A percentile compares a stretch with the other conserved stretches of the same genome.
These are phyloP conservation scores for Sugiyamaella marilandica DNA, from an alignment of 805 yeast genomes.

Conservation along the genomic window DNA sequence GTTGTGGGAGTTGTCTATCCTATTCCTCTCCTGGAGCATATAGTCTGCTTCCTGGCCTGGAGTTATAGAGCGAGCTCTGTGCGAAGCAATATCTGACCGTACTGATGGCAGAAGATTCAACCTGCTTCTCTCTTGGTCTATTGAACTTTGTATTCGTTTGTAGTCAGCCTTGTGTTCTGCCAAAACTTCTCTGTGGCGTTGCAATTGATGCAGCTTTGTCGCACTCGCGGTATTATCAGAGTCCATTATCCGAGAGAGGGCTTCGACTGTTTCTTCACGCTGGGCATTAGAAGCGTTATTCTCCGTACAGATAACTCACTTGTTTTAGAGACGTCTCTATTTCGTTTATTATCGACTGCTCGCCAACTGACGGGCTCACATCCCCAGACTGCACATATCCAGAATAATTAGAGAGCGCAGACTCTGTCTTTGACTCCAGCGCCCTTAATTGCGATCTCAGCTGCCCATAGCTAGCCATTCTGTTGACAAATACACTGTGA, in stretches of 20 bases:
- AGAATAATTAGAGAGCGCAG: constrained; percentile 49
- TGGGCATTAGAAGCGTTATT: constrained; percentile 17
- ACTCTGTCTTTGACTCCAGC: constrained; percentile 64
- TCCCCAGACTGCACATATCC: constrained; percentile 50
- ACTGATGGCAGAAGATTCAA: constrained; percentile 70
- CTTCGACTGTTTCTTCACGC: constrained; percentile 50
- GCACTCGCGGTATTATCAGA: constrained; percentile 53
- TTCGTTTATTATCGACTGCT: constrained; percentile 40
- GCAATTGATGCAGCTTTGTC: constrained; percentile 72
- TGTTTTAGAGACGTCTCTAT: constrained; percentile 50
- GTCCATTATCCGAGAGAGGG: constrained; percentile 52
- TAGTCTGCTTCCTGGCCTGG: constrained; percentile 55
- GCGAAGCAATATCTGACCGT: constrained; percentile 69
- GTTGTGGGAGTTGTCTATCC: constrained; percentile 67
- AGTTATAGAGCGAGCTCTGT: constrained; percentile 38
- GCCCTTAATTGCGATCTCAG: constrained; percentile 63
- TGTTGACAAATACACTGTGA: neutral
- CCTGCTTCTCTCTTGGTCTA: constrained; percentile 71
- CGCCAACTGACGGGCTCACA: constrained; percentile 46
- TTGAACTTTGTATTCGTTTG: constrained; percentile 50
- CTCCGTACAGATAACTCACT: constrained; percentile 24
- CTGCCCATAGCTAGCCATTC: constrained; percentile 52
- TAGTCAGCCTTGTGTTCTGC: constrained; percentile 65
- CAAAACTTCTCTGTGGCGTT: constrained; percentile 73
- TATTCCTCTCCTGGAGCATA: constrained; percentile 66